Evolutionary conservation across 2,329 filamentous ascomycete species (phyloP), one percentile per base, ranked within the genome.

Genomic region (Aspergillus hiratsukae): DNA sequence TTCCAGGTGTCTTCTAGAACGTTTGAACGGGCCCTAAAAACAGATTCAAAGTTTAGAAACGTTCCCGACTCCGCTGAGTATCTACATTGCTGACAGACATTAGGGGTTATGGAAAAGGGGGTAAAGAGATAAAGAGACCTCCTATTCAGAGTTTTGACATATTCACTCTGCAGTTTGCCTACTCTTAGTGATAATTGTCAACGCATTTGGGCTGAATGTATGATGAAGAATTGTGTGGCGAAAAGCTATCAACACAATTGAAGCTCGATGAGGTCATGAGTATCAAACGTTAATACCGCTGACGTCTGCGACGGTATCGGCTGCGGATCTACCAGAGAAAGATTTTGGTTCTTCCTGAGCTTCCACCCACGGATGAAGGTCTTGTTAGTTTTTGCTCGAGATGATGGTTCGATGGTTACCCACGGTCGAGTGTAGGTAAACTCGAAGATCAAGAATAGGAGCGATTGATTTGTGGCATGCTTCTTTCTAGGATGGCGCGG

Each of bases 1-100:
- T 73, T 73, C 70, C 64, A 72, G 60, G 60, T 56, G 65, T 65
- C 64, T 73, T 73, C 70, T 72, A 73, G 70, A 73, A 73, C 51
- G 52, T 41, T 40, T 45, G 21, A 10, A 37, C 29, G 37, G 23
- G 23, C 27, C 25, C 23, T 43, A 45, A 52, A 28, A 51, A 25
- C 19, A 49, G 48, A 49, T 49, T 52, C 49, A n/a, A 23, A 23
- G 28, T 31, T 35, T n/a, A 37, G 11, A 51, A 8, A 21, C 31
- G 10, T 31, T 21, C 5, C 31, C 31, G 31, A 17, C 31, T 37
- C 31, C 31, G 14, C 31, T 7, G 31, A 37, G 14, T 29, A 27
- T 11, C 25, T 51, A 35, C 19, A 31, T 31, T n/a, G 19, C 25
- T 14, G 11, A 37, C 31, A 37, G 31, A 37, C 21, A 11, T 21